These are phyloP conservation scores for Spathaspora sp. DNA, from an alignment of 805 yeast species.

Conservation along the genomic window DNA sequence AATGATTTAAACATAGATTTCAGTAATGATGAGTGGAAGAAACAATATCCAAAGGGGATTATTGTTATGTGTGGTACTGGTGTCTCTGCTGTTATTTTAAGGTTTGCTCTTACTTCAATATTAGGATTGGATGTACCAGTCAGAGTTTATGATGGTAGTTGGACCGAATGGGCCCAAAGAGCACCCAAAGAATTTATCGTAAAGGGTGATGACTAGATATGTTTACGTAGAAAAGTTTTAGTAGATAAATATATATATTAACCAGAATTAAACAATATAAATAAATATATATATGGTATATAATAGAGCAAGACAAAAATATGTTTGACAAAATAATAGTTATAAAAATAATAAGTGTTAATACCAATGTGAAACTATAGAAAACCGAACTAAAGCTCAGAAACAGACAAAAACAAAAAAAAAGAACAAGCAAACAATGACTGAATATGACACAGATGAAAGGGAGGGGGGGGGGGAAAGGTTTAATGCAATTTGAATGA, in stretches of 20 bases:
- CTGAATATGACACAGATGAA: not conserved
- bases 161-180: constrained; percentile 84
- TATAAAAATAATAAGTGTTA: not conserved
- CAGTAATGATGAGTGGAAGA: constrained; percentile 17
- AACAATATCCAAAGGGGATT: constrained; percentile 51
- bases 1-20: constrained; percentile 30
- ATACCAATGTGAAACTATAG: not conserved
- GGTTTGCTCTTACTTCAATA: constrained; percentile 54
- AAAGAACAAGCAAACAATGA: not conserved
- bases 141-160: constrained; percentile 69
- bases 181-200: constrained; percentile 55
- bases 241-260: not conserved
- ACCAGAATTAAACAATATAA: not conserved
- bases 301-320: not conserved
- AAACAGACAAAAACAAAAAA: not conserved
- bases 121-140: constrained; percentile 34
- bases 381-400: not conserved
- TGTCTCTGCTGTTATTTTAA: constrained; percentile 86
- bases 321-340: not conserved
- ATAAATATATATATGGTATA: not conserved
- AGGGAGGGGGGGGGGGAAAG: not conserved
- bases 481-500: not conserved
- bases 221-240: no score
- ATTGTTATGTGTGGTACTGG: constrained; percentile 96
- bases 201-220: constrained; percentile 19